Evolutionary conservation across 768 basidiomycete genomes (phyloP).

Genomic region (Lactarius hengduanensis): DNA sequence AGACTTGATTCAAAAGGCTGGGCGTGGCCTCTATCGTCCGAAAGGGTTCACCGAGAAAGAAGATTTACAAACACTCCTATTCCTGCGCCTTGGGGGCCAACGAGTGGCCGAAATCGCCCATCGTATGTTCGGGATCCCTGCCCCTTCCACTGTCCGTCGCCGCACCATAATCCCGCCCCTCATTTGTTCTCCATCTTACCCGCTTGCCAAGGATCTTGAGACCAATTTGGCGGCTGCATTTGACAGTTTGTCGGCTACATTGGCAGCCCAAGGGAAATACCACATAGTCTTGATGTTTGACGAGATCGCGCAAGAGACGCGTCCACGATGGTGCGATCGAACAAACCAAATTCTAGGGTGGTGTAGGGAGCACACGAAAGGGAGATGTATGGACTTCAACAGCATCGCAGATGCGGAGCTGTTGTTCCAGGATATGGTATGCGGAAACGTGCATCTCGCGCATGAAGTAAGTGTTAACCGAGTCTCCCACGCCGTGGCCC

Average conservation of each 20-base stretch:
- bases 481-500: too few relatives aligned
- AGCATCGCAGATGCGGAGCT: neutral
- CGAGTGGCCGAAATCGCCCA: constrained; percentile 1
- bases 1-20: neutral
- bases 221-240: neutral
- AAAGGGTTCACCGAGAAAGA: constrained; percentile 8
- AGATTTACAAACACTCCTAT: neutral
- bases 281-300: constrained; percentile 9
- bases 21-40: constrained; percentile 2
- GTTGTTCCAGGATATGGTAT: neutral
- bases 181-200: neutral
- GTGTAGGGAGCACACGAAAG: constrained; percentile 3
- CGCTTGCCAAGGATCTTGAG: neutral
- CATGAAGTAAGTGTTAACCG: neutral
- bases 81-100: neutral
- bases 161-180: neutral
- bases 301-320: neutral
- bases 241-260: neutral
- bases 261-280: neutral
- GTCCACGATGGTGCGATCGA: constrained; percentile 5
- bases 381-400: neutral
- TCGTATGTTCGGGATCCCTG: constrained; percentile 1
- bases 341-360: constrained; percentile 12
- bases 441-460: neutral
- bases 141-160: neutral